phyloP scores from a whole-genome alignment of 257 asterid genomes.

The Gynochthodes officinalis region DNA sequence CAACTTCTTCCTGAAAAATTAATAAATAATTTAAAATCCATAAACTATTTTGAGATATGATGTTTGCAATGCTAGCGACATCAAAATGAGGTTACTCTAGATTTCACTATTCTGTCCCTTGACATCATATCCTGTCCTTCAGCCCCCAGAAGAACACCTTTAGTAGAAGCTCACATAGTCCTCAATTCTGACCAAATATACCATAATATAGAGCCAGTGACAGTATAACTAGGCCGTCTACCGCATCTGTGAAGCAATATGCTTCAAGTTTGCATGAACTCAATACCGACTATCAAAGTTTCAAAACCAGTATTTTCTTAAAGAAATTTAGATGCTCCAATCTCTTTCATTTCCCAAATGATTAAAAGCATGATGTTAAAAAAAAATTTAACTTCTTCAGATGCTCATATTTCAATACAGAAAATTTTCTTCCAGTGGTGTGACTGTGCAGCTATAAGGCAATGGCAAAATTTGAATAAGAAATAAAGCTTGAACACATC shows the following conservation, averaged over 20 bases:
- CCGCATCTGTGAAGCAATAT: not conserved
- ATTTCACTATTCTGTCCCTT: not conserved
- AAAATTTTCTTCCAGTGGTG: not conserved
- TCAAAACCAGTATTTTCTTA: not conserved
- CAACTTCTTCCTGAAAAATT: slow-evolving; percentile 69
- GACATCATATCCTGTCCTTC: not conserved
- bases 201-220: not conserved
- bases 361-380: not conserved
- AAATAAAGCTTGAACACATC: not conserved
- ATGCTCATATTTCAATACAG: not conserved
- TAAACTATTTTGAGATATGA: not conserved
- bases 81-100: not conserved
- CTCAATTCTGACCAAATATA: not conserved
- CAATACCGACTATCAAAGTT: not conserved
- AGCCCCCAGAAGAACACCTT: not conserved
- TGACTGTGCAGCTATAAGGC: not conserved
- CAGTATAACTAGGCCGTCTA: not conserved
- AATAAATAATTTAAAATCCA: slow-evolving; percentile 10
- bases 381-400: not conserved
- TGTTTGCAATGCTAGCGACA: not conserved
- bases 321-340: not conserved
- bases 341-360: not conserved
- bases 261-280: not conserved
- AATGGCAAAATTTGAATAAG: too few relatives aligned
- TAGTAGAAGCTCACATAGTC: not conserved